Evolutionary conservation across 2,329 filamentous ascomycete genomes (phyloP).

Genomic region (Penicillium occitanis): DNA sequence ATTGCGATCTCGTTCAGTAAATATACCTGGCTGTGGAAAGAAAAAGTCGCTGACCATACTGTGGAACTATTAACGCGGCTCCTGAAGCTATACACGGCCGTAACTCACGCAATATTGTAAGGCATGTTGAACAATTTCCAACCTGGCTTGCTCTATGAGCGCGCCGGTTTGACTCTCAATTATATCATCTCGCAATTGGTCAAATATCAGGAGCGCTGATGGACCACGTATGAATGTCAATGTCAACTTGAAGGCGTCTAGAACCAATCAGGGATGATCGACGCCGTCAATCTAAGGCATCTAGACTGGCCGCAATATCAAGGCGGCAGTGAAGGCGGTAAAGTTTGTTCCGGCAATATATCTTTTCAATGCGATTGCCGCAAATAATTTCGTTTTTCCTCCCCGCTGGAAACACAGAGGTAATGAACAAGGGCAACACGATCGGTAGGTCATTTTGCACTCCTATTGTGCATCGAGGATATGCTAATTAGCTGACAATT

Average conservation of each 20-base stretch:
- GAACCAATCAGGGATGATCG: constrained; percentile 5
- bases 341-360: constrained; percentile 19
- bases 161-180: not conserved
- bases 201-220: not conserved
- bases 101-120: constrained; percentile 67
- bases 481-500: not conserved
- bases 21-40: constrained; percentile 79
- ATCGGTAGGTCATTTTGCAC: too few species aligned
- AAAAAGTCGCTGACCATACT: constrained; percentile 99
- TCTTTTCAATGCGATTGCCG: not conserved
- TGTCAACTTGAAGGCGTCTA: not conserved
- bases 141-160: constrained; percentile 24
- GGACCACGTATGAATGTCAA: not conserved
- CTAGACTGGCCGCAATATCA: not conserved
- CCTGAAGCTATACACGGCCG: not conserved
- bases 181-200: constrained; percentile 9
- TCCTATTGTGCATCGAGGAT: too few species aligned
- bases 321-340: constrained; percentile 20
- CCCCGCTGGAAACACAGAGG: not conserved
- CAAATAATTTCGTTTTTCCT: constrained; percentile 18
- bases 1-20: constrained; percentile 30
- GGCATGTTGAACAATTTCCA: constrained; percentile 50
- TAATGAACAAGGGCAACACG: not conserved
- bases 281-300: not conserved
- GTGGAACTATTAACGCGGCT: constrained; percentile 27